phyloP scores from a whole-genome alignment of 148 eudicot genomes.

The Dianthus caryophyllus region DNA sequence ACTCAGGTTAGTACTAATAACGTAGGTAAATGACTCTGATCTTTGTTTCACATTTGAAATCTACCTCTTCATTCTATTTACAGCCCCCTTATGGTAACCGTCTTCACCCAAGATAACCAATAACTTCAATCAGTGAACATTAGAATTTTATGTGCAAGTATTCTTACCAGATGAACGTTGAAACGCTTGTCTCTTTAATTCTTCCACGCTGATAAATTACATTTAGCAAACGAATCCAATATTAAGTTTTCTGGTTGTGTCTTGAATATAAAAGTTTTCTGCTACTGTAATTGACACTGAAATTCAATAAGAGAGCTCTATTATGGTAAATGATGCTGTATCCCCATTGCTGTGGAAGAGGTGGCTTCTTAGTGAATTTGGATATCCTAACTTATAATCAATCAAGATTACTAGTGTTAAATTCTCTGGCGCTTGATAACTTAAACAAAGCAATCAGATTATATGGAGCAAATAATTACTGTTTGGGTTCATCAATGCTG shows the following conservation, averaged over 20 bases:
- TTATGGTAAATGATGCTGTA: not conserved
- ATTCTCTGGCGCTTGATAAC: not conserved
- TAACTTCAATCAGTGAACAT: too few relatives aligned
- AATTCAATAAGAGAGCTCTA: not conserved
- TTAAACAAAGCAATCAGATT: not conserved
- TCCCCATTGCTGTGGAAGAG: not conserved
- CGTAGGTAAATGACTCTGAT: too few relatives aligned
- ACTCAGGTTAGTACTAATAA: too few relatives aligned
- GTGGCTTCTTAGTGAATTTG: not conserved
- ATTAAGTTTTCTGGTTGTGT: not conserved
- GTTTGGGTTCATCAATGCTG: constrained; percentile 15
- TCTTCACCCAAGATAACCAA: too few relatives aligned
- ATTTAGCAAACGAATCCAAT: not conserved
- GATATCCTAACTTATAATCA: not conserved
- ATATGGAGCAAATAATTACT: not conserved
- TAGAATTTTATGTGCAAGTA: too few relatives aligned
- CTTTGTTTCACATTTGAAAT: too few relatives aligned
- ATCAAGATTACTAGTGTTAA: not conserved
- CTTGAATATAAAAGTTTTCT: not conserved
- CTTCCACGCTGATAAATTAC: not conserved
- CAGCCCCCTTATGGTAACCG: too few relatives aligned
- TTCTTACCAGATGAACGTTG: not conserved
- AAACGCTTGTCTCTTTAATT: not conserved
- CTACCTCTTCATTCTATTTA: too few relatives aligned
- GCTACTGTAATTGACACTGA: not conserved